These are phyloP conservation scores for Rossbeevera mucosa DNA, from an alignment of 768 basidiomycete genomes.

Conservation along the genomic window DNA sequence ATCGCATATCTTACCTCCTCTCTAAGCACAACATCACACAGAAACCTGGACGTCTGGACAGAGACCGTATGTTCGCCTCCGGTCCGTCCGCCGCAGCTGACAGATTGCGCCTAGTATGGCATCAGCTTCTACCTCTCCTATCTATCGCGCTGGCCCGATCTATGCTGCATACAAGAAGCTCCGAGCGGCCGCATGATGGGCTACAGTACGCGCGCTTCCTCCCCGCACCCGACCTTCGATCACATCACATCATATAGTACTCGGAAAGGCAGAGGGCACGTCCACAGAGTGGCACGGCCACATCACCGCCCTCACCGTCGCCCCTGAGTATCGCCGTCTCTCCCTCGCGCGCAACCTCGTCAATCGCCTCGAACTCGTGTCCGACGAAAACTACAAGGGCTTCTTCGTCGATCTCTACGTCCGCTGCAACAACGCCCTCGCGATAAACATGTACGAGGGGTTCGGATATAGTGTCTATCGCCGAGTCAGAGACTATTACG, in stretches of 20 bases:
- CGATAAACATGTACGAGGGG: slow-evolving; percentile 88
- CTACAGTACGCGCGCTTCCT: slow-evolving; percentile 59
- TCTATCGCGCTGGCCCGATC: slow-evolving; percentile 87
- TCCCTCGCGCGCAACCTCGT: slow-evolving; percentile 86
- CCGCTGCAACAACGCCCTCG: slow-evolving; percentile 77
- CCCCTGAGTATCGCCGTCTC: slow-evolving; percentile 87
- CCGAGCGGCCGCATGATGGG: slow-evolving; percentile 86
- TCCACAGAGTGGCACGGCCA: slow-evolving; percentile 86
- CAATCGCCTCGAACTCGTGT: slow-evolving; percentile 78
- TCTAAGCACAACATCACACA: slow-evolving; percentile 28
- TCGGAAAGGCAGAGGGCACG: slow-evolving; percentile 88
- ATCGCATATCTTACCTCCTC: background rate
- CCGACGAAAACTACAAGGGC: slow-evolving; percentile 73
- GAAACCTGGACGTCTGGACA: slow-evolving; percentile 95
- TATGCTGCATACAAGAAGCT: slow-evolving; percentile 79
- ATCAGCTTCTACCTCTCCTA: slow-evolving; percentile 87
- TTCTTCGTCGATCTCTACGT: slow-evolving; percentile 97
- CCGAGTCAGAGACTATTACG: slow-evolving; percentile 87
- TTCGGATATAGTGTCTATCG: slow-evolving; percentile 93
- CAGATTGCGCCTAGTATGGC: slow-evolving; percentile 55
- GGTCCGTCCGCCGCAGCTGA: background rate
- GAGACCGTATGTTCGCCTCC: slow-evolving; percentile 68
- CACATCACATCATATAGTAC: slow-evolving; percentile 46
- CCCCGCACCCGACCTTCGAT: slow-evolving; percentile 5
- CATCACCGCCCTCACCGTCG: slow-evolving; percentile 91